These are phyloP conservation scores for Nemania bipapillata DNA, from an alignment of 2,329 filamentous ascomycete genomes.

Conservation along the genomic window DNA sequence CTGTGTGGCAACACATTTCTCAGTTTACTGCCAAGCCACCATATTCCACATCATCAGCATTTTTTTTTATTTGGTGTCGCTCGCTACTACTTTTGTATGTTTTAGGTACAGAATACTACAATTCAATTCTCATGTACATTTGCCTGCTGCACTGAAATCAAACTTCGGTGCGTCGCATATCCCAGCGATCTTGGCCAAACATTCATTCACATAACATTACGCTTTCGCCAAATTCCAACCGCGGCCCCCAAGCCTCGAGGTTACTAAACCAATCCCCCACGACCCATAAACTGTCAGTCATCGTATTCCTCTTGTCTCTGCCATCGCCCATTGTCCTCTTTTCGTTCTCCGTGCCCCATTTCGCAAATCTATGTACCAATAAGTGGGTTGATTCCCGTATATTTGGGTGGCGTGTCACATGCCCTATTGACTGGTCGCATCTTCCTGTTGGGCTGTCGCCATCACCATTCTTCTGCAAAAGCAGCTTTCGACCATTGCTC, in stretches of 20 bases:
- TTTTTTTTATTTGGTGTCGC: slow-evolving; percentile 3
- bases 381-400: not conserved
- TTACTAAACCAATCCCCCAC: slow-evolving; percentile 14
- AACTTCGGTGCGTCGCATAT: slow-evolving; percentile 8
- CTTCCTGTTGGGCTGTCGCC: not conserved
- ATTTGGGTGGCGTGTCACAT: slow-evolving; percentile 5
- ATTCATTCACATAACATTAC: slow-evolving; percentile 17
- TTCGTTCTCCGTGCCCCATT: not conserved
- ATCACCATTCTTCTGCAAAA: slow-evolving; percentile 5
- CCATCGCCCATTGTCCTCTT: not conserved
- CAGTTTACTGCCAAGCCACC: not conserved
- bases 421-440: slow-evolving; percentile 12
- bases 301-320: slow-evolving; percentile 20
- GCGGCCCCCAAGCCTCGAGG: not conserved
- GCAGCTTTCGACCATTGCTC: not conserved
- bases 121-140: slow-evolving; percentile 9
- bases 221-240: slow-evolving; percentile 14
- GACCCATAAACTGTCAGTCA: slow-evolving; percentile 14
- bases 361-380: not conserved
- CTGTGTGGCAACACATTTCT: slow-evolving; percentile 6
- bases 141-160: slow-evolving; percentile 17
- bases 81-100: slow-evolving; percentile 11
- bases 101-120: not conserved
- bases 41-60: slow-evolving; percentile 18
- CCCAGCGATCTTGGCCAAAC: slow-evolving; percentile 2